Evolutionary conservation across 169 alveolate species (phyloP).

Genomic region (Eimeria tenella): DNA sequence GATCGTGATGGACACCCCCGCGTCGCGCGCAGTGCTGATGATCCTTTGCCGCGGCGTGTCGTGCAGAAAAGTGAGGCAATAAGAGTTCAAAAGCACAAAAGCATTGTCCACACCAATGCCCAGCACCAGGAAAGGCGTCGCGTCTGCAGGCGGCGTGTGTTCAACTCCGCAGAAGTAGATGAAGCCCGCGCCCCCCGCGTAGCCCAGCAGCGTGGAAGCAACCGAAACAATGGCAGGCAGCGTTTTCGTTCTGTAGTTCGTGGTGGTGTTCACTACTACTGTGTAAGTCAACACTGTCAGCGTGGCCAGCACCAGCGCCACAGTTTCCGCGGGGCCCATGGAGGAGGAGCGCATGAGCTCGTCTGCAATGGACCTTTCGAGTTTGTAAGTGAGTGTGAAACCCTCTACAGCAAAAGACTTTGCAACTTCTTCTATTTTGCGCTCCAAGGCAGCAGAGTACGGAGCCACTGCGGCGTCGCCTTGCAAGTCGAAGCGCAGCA

Average conservation of each 20-base stretch:
- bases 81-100: constrained; percentile 87
- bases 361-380: constrained; percentile 49
- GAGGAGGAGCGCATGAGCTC: constrained; percentile 47
- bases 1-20: constrained; percentile 86
- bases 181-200: constrained; percentile 84
- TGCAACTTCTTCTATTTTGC: constrained; percentile 26
- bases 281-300: constrained; percentile 45
- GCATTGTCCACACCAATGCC: constrained; percentile 90
- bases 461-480: constrained; percentile 29
- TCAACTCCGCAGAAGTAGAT: constrained; percentile 82
- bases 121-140: constrained; percentile 85
- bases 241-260: constrained; percentile 53
- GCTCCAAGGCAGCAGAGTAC: constrained; percentile 63
- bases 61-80: constrained; percentile 83
- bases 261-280: constrained; percentile 40
- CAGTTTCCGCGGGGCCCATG: constrained; percentile 46
- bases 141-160: constrained; percentile 85
- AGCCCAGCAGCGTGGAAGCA: constrained; percentile 83
- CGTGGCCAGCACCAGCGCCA: constrained; percentile 30
- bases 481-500: constrained; percentile 46
- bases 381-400: not conserved
- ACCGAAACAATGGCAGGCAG: constrained; percentile 79
- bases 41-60: constrained; percentile 85
- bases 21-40: constrained; percentile 84
- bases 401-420: not conserved